A percentile compares a stretch with the other conserved stretches of the same genome.
These are phyloP conservation scores for Solanum hybrid DNA, from an alignment of 305 asterid species.

Conservation along the genomic window DNA sequence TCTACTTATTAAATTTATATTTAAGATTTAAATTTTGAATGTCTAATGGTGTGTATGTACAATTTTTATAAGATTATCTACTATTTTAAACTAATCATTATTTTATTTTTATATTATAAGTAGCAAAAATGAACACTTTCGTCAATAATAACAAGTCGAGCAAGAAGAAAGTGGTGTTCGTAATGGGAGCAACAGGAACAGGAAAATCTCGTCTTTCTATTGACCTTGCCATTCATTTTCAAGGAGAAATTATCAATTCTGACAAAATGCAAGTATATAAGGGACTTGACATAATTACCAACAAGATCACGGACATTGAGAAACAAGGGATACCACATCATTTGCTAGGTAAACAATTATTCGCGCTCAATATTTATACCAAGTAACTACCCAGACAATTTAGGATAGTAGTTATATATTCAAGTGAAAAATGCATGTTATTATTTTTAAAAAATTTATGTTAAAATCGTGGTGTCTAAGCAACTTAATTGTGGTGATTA, in stretches of 20 bases:
- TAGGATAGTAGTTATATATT: not conserved
- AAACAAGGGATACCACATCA: conserved; percentile 33
- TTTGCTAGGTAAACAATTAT: conserved; percentile 11
- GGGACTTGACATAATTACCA: not conserved
- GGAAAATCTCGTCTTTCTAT: not conserved
- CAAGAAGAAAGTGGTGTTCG: not conserved
- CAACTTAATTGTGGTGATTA: not conserved
- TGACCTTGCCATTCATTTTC: not conserved
- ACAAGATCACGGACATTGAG: conserved; percentile 24
- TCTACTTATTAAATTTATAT: too few species aligned
- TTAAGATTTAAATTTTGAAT: not conserved
- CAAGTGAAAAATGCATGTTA: not conserved
- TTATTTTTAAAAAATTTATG: not conserved
- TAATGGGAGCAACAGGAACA: not conserved
- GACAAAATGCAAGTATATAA: not conserved
- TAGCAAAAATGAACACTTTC: not conserved
- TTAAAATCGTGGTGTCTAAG: not conserved
- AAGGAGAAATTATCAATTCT: not conserved
- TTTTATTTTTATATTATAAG: not conserved
- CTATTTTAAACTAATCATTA: not conserved
- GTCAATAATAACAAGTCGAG: not conserved
- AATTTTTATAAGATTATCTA: not conserved
- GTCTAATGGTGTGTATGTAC: not conserved
- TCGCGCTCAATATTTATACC: not conserved
- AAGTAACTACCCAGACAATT: not conserved